These are phyloP conservation scores for Diaporthe sp. DNA, from an alignment of 2,329 filamentous ascomycete species.

Conservation along the genomic window DNA sequence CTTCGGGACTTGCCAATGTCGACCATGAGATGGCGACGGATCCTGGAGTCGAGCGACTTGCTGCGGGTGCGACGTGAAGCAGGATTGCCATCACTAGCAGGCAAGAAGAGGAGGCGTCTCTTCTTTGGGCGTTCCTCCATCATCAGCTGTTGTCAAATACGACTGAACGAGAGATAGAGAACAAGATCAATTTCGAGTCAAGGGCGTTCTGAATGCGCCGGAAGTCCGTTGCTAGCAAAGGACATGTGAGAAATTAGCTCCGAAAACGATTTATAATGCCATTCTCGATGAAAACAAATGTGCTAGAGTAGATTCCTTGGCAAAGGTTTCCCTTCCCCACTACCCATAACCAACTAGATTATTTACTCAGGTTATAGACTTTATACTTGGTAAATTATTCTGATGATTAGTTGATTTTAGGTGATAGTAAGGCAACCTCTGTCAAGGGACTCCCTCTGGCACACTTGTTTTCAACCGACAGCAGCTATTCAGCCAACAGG, in stretches of 20 bases:
- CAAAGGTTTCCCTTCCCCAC: too few species aligned
- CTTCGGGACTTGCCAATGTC: conserved; percentile 9
- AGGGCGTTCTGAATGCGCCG: neutral
- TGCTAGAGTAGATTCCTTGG: too few species aligned
- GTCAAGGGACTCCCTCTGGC: too few species aligned
- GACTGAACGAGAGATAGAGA: neutral
- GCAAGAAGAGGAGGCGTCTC: neutral
- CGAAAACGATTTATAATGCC: too few species aligned
- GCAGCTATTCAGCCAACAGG: neutral
- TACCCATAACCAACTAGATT: too few species aligned
- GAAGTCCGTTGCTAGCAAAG: neutral
- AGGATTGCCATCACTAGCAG: neutral
- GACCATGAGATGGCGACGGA: conserved; percentile 20
- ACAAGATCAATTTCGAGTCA: neutral
- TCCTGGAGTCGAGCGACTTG: conserved; percentile 3
- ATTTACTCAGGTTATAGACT: too few species aligned
- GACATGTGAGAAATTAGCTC: neutral
- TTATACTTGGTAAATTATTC: too few species aligned
- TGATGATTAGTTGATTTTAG: too few species aligned
- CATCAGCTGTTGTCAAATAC: neutral
- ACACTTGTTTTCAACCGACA: neutral
- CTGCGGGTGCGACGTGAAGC: neutral
- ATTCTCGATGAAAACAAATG: neutral
- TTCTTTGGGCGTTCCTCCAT: neutral
- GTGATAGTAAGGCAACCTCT: too few species aligned